phyloP scores from a whole-genome alignment of 2,329 filamentous ascomycete genomes.

The Fusarium burgessii region DNA sequence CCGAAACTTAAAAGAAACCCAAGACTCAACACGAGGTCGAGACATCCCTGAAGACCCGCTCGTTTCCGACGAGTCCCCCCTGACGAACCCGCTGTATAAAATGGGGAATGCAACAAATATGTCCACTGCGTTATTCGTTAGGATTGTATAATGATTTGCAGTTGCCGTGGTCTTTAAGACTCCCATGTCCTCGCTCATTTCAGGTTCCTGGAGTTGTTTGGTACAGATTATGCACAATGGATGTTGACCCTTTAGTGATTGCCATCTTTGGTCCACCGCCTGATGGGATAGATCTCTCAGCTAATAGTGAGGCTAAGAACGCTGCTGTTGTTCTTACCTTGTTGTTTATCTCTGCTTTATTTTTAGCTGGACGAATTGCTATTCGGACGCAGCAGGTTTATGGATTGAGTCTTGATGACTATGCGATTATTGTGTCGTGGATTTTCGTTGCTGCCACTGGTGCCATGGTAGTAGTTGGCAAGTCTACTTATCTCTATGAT shows the following conservation, averaged over 20 bases:
- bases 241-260: slow-evolving; percentile 13
- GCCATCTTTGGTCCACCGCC: slow-evolving; percentile 14
- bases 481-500: neutral
- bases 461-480: slow-evolving; percentile 11
- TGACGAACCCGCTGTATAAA: slow-evolving; percentile 7
- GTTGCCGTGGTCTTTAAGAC: neutral
- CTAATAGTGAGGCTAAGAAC: slow-evolving; percentile 6
- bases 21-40: neutral
- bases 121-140: neutral
- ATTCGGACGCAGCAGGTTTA: slow-evolving; percentile 10
- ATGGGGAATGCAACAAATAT: slow-evolving; percentile 13
- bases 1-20: neutral
- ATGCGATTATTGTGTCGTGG: slow-evolving; percentile 19
- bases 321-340: slow-evolving; percentile 9
- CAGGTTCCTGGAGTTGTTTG: too few species aligned
- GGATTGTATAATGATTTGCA: neutral
- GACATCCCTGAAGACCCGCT: slow-evolving; percentile 6
- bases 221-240: neutral
- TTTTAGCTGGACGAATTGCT: slow-evolving; percentile 1
- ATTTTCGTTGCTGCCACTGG: slow-evolving; percentile 8
- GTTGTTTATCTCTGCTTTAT: slow-evolving; percentile 7
- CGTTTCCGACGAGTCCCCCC: slow-evolving; percentile 18
- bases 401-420: slow-evolving; percentile 17
- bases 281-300: slow-evolving; percentile 4
- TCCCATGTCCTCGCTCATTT: neutral